These are phyloP conservation scores for Fusarium sp. DNA, from an alignment of 2,329 filamentous ascomycete species.

Conservation along the genomic window DNA sequence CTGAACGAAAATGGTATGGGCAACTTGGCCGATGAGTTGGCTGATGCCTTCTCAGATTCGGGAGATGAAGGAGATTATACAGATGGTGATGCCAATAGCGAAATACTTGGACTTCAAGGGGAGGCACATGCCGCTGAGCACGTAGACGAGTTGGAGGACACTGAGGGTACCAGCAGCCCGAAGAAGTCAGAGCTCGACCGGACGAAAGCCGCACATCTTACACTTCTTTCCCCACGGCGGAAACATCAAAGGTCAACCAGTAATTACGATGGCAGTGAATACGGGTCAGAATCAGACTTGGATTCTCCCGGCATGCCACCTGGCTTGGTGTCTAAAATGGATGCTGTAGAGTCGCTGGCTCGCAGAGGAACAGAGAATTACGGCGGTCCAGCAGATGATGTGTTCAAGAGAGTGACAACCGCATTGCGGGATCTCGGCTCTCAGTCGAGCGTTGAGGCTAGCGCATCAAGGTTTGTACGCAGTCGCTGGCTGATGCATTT, in stretches of 20 bases:
- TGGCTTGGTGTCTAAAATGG: conserved; percentile 75
- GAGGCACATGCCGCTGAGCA: conserved; percentile 14
- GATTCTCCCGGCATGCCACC: conserved; percentile 75
- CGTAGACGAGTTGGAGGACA: conserved; percentile 26
- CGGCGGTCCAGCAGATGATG: conserved; percentile 71
- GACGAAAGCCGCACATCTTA: conserved; percentile 55
- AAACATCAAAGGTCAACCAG: conserved; percentile 65
- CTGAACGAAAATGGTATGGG: conserved; percentile 71
- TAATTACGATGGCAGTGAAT: conserved; percentile 79
- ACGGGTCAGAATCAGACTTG: conserved; percentile 77
- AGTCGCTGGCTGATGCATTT: background rate
- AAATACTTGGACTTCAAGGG: conserved; percentile 16
- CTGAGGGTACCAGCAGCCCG: conserved; percentile 17
- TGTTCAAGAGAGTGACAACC: conserved; percentile 75
- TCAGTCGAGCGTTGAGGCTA: conserved; percentile 77
- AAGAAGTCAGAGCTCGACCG: conserved; percentile 38
- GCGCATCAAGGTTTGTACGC: conserved; percentile 71
- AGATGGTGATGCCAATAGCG: conserved; percentile 54
- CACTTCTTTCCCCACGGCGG: conserved; percentile 56
- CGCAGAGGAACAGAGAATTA: conserved; percentile 73
- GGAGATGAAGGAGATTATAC: conserved; percentile 67
- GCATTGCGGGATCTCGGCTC: conserved; percentile 77
- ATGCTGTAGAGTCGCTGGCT: conserved; percentile 77
- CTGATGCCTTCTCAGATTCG: conserved; percentile 75
- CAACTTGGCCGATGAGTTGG: conserved; percentile 84